Evolutionary conservation across 2,329 filamentous ascomycete genomes (phyloP).

Genomic region (Huntiella decipiens): DNA sequence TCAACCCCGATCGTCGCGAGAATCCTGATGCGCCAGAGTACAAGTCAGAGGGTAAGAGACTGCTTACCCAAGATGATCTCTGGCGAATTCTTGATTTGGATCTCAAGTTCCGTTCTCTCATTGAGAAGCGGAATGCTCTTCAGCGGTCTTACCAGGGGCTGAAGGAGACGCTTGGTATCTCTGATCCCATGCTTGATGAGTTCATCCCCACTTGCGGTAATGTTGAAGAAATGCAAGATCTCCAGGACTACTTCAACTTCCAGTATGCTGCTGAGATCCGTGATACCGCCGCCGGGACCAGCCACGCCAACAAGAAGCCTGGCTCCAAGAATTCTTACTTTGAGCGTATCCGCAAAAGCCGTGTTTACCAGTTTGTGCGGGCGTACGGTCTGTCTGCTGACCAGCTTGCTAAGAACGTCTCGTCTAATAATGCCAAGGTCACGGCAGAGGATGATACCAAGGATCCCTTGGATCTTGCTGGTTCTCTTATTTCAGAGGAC

Average conservation of each 20-base stretch:
- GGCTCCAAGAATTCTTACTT: constrained; percentile 65
- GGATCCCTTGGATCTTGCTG: constrained; percentile 71
- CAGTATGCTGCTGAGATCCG: constrained; percentile 72
- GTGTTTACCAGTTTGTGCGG: constrained; percentile 63
- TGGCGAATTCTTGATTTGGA: constrained; percentile 93
- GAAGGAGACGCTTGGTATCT: constrained; percentile 37
- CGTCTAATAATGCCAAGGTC: constrained; percentile 58
- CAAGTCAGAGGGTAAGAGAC: constrained; percentile 62
- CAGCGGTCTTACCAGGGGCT: constrained; percentile 62
- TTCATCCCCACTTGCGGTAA: constrained; percentile 63
- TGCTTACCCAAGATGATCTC: constrained; percentile 78
- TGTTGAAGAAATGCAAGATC: constrained; percentile 88
- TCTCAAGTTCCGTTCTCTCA: constrained; percentile 79
- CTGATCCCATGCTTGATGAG: constrained; percentile 61
- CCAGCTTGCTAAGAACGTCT: constrained; percentile 68
- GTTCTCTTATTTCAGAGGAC: constrained; percentile 51
- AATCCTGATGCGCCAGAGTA: constrained; percentile 55
- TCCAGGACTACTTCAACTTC: constrained; percentile 94
- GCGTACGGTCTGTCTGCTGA: constrained; percentile 84
- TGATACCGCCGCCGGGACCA: constrained; percentile 49
- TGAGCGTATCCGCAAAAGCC: constrained; percentile 66
- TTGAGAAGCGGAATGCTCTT: constrained; percentile 78
- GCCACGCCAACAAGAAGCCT: constrained; percentile 54
- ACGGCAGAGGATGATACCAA: constrained; percentile 70
- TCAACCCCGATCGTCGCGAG: constrained; percentile 38